Base-by-base conservation (phyloP, 495 filamentous ascomycete species). In the Penicillium bialowiezense region DNA sequence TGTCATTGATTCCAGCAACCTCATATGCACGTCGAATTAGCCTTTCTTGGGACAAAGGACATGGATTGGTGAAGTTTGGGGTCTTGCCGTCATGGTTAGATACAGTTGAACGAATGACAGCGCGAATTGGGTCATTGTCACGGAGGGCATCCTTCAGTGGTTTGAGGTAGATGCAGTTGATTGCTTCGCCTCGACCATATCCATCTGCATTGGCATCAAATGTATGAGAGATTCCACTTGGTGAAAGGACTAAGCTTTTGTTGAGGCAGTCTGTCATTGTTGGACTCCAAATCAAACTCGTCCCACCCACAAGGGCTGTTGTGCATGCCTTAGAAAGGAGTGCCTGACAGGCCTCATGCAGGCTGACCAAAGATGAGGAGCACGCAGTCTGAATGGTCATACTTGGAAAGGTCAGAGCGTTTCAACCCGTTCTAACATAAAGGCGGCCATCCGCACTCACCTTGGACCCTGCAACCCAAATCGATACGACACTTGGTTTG, bases 201-300 rank as follows among this genome's bases (percentile, higher is more conserved):
- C 85, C 85, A 49, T 83, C 74, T 0, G 81, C 85, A 9, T 65
- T 51, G 4, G 68, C 65, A 55, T 84, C 81, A 48, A 84, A 89
- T 1, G 77, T 77, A 49, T 79, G 70, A 32, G 76, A 85, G 8
- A 54, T 46, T 3, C 52, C 50, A 24, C 41, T 55, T 10, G 49
- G 41, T 9, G 49, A 59, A 5, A 68, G 13, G 3, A 62, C 54
- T 12, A 41, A 41, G 7, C 58, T 58, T 18, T 69, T 59, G 0
- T 56, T 52, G 52, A 72, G 54, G 3, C 55, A 45, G 1, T 57
- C 44, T 1, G 53, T 61, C 54, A 62, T 60, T 2, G 50, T 49
- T 5, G 70, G 72, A 7, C 56, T 37, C 9, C 69, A 38, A 24
- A 76, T 72, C 1, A 75, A 43, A 36, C 69, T 74, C 13, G 51